Evolutionary conservation across 108 stramenopile species (phyloP).

Genomic region (Stephanodiscus triporus): DNA sequence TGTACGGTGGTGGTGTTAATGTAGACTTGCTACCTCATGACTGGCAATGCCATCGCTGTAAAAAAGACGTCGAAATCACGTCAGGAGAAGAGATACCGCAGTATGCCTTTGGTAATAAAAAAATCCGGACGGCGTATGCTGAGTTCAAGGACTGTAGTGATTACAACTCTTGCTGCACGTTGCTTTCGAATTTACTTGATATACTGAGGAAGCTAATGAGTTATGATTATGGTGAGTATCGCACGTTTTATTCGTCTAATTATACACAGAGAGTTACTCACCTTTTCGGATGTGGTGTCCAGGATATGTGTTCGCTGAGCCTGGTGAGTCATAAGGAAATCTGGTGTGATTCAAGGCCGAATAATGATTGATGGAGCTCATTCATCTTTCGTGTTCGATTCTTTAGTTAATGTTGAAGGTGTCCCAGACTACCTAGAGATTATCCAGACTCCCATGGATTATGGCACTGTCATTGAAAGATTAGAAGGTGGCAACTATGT

Average conservation of each 20-base stretch:
- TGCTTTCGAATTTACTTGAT: constrained; percentile 21
- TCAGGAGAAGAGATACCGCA: constrained; percentile 35
- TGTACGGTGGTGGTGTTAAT: constrained; percentile 3
- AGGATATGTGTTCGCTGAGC: constrained; percentile 41
- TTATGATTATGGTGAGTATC: constrained; percentile 32
- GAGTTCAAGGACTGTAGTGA: constrained; percentile 33
- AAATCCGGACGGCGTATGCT: constrained; percentile 35
- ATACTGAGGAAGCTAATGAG: constrained; percentile 35
- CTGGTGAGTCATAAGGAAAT: constrained; percentile 21
- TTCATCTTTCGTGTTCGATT: not conserved
- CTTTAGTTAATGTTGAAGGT: constrained; percentile 6
- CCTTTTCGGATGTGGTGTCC: not conserved
- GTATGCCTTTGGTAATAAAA: constrained; percentile 15
- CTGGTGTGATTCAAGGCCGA: not conserved
- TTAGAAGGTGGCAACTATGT: constrained; percentile 39
- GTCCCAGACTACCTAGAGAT: constrained; percentile 26
- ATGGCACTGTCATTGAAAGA: constrained; percentile 33
- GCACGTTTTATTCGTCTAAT: not conserved
- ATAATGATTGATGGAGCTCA: not conserved
- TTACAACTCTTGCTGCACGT: constrained; percentile 24
- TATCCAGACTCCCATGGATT: constrained; percentile 45
- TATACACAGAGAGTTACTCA: not conserved
- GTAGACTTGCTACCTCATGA: constrained; percentile 23
- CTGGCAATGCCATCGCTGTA: constrained; percentile 46
- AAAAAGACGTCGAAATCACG: constrained; percentile 16